Evolutionary conservation across 192 early-diverging fungal genomes (phyloP).

Genomic region (Rhizophagus prolifer): DNA sequence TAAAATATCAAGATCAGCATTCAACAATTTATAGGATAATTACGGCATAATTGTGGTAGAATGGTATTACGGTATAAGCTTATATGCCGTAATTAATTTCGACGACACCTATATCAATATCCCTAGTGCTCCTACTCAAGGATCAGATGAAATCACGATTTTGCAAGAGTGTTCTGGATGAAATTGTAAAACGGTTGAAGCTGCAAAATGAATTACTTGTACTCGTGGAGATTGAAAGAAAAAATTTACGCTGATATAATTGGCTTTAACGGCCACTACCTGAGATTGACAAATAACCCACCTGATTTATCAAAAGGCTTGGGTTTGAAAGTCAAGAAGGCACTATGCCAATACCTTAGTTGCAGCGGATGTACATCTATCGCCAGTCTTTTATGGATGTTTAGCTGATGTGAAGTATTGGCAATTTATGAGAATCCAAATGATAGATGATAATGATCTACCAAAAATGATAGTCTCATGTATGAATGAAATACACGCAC

Average conservation of each 20-base stretch:
- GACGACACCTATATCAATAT: too few species aligned
- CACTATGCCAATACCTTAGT: too few species aligned
- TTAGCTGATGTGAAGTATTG: constrained; percentile 12
- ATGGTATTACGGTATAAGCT: too few species aligned
- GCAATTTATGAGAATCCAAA: constrained; percentile 13
- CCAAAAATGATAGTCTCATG: too few species aligned
- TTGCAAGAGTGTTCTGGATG: constrained; percentile 11
- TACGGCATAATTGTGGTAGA: too few species aligned
- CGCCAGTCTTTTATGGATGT: background rate
- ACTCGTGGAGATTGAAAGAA: constrained; percentile 7
- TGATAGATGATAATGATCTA: background rate
- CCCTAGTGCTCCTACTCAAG: background rate
- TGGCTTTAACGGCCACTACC: background rate
- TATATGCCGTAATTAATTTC: too few species aligned
- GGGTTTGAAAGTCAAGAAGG: too few species aligned
- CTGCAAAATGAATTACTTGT: constrained; percentile 15
- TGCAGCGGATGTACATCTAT: too few species aligned
- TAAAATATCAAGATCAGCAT: too few species aligned
- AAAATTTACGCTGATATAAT: constrained; percentile 22
- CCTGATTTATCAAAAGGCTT: constrained; percentile 20
- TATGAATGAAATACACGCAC: too few species aligned
- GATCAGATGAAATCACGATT: constrained; percentile 25
- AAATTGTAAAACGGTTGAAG: too few species aligned
- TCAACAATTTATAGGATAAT: too few species aligned
- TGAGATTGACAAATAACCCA: constrained; percentile 16